phyloP scores from a whole-genome alignment of 257 asterid species.

The Nicotiana paniculata region DNA sequence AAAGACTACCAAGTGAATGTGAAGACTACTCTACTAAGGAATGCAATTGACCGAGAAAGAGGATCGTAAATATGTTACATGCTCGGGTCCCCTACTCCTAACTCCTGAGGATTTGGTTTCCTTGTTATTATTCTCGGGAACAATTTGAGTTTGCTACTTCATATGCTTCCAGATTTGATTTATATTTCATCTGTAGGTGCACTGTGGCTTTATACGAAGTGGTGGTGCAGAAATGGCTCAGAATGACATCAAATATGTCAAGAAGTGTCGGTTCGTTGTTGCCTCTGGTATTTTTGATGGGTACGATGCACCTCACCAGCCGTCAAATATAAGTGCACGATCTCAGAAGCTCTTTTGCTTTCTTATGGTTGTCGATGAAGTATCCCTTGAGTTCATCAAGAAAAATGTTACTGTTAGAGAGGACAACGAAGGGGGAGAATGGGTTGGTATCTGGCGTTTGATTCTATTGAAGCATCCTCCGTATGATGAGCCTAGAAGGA shows the following conservation, averaged over 20 bases:
- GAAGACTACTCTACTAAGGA: neutral
- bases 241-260: conserved; percentile 55
- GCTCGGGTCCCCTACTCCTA: neutral
- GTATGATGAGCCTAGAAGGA: conserved; percentile 96
- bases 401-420: conserved; percentile 58
- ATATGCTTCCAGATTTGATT: neutral
- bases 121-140: neutral
- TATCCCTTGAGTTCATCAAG: conserved; percentile 70
- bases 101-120: conserved; percentile 3
- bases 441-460: conserved; percentile 97
- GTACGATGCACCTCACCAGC: conserved; percentile 86
- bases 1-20: neutral
- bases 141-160: neutral
- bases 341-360: conserved; percentile 79
- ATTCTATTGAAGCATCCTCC: conserved; percentile 81
- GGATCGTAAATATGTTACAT: neutral
- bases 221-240: conserved; percentile 88
- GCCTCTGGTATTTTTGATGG: conserved; percentile 98
- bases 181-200: conserved; percentile 50
- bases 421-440: conserved; percentile 72
- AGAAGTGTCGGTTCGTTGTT: conserved; percentile 78
- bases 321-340: conserved; percentile 69
- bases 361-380: conserved; percentile 92
- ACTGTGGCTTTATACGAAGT: conserved; percentile 86
- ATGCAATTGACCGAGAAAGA: neutral